Evolutionary conservation across 164 flowering plant species (phyloP), one percentile per base, ranked within the genome.

Genomic region (Hamamelis virginiana): DNA sequence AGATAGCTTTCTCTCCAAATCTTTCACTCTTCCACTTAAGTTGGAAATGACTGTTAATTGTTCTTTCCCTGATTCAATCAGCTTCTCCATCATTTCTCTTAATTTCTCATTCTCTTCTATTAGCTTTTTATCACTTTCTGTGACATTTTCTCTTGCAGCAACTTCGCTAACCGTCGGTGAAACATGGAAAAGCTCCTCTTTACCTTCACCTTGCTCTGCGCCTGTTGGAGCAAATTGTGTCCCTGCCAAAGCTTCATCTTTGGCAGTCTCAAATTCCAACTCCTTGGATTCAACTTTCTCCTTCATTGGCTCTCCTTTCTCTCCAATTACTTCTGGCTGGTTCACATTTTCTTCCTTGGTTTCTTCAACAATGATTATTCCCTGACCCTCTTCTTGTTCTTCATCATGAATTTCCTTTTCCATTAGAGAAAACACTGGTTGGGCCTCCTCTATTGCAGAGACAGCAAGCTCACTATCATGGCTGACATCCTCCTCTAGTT

Each of bases 51-150:
- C 78, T 1, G 38, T 52, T 46, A 88, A 46, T 79, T 92, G 92
- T 27, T 86, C 81, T 41, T 80, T 85, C 18, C 94, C 96, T 5
- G 86, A 79, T 60, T 83, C 72, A 8, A 90, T 66, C 55, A 88
- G 73, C 75, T 82, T 81, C 74, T 81, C 85, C 84, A 91, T 57
- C 82, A 78, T 75, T 69, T 80, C 83, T 69, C 78, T 77, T 65
- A 90, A 62, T 62, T 74, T 80, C 76, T 79, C 80, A 33, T 85
- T 87, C 71, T 85, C 96, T 68, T 84, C 86, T 9, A 76, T 59
- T 41, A 87, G 65, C 45, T 59, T 77, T 41, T 60, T 57, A 2
- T 72, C 72, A 8, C 66, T 52, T 23, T 61, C 67, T 5, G 5
- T 1, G 11, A 38, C 21, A 0, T 45, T 52, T 13, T 48, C 74